phyloP scores from a whole-genome alignment of 2,329 filamentous ascomycete genomes.

The Podosphaera aphanis region DNA sequence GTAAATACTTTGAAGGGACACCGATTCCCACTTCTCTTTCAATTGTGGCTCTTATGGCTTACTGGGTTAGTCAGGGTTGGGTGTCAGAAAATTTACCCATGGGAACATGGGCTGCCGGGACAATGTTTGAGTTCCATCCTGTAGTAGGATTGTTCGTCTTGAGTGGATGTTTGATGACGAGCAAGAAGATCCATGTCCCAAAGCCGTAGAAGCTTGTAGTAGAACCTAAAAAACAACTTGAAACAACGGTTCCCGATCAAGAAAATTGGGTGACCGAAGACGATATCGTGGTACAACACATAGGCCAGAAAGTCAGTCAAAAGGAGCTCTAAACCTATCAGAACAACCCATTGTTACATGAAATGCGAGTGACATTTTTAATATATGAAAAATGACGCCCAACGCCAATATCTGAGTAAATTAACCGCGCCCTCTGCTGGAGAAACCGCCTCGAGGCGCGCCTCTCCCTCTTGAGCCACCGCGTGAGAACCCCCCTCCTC shows the following conservation, averaged over 20 bases:
- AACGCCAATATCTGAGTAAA: conserved; percentile 12
- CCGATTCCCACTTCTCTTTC: conserved; percentile 79
- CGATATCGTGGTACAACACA: no score
- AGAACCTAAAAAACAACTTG: no score
- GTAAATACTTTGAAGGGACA: conserved; percentile 87
- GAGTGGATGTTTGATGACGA: conserved; percentile 89
- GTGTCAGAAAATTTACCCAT: conserved; percentile 56
- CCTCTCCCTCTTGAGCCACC: conserved; percentile 15
- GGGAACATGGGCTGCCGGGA: conserved; percentile 44
- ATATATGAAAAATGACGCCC: conserved; percentile 1
- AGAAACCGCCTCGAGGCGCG: conserved; percentile 14
- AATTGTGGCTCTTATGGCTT: conserved; percentile 67
- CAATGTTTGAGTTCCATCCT: conserved; percentile 62
- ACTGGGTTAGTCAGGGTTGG: conserved; percentile 66
- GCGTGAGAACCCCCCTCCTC: conserved; percentile 12
- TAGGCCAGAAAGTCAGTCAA: no score
- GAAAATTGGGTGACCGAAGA: not conserved
- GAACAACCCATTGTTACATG: no score
- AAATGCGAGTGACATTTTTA: no score
- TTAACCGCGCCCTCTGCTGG: conserved; percentile 14
- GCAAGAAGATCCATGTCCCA: conserved; percentile 81
- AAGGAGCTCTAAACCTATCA: no score
- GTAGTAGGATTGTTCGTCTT: conserved; percentile 56
- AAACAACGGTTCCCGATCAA: no score
- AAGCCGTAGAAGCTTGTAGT: conserved; percentile 35